Base-by-base conservation (phyloP, 129 eudicot genomes). In the Tagetes patula region DNA sequence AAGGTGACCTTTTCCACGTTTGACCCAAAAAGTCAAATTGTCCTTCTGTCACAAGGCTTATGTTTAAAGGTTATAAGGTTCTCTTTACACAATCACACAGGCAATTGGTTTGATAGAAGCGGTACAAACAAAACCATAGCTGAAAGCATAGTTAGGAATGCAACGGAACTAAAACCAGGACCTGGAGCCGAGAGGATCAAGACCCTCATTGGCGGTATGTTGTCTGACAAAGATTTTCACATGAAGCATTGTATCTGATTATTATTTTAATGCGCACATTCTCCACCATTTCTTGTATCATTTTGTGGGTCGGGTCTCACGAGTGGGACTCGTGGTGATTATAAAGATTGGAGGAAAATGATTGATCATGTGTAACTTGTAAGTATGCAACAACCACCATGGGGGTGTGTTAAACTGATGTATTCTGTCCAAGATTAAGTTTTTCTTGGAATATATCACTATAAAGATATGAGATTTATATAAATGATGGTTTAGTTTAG, bases 161-260 rank as follows among this genome's bases (percentile, higher is more conserved):
- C 77, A 27, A 84, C 84, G 33, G 66, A 75, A 77, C 61, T 91
- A 46, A 85, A 70, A 81, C 95, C 97, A 4, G 97, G 97, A 41
- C 81, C 86, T 27, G 97, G 97, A 62, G 89, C 97, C 12, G 79
- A 85, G 56, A 85, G 97, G 70, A 71, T 91, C 42, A 87, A 77
- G 71, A 82, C 58, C 40, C 95, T 91, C 6, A 79, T 91, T 30
- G 64, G 67, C 4, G 83, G 88, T 79, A 77, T 90, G 81, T 64
- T 90, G 31, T 79, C 86, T 30, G 87, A 85, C 73, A 84, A 90
- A 66, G 90, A 90, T 76, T 87, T 85, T 38, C 75, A 85, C 59
- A 48, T 76, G 31, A 87, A 84, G 72, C 96, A 87, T 62, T 90
- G 96, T 75, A 75, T 87, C 66, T 83, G 69, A 79, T 68, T 4